Percentiles rank a stretch among this genome's conserved stretches.
Evolutionary conservation across 169 alveolate genomes (phyloP).

Genomic region (Cryptosporidium ryanae): DNA sequence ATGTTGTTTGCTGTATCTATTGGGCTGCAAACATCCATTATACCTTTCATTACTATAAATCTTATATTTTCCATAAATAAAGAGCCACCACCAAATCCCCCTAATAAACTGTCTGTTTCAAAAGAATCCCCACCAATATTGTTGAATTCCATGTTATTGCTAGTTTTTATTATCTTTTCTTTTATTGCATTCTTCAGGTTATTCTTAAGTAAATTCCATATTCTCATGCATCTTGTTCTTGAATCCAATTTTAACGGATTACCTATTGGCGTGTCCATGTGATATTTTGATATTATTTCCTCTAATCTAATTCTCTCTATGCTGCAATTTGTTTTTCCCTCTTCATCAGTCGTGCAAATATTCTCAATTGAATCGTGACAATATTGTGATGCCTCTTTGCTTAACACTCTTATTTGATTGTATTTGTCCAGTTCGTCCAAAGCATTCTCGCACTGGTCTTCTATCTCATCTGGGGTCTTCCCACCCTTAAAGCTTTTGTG

Average conservation of each 20-base stretch:
- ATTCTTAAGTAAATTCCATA: conserved; percentile 44
- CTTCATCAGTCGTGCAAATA: conserved; percentile 26
- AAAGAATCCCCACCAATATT: neutral
- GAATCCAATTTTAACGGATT: conserved; percentile 55
- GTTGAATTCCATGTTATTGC: neutral
- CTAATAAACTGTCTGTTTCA: neutral
- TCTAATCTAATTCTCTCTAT: conserved; percentile 49
- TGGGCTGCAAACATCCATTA: conserved; percentile 71
- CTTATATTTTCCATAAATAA: conserved; percentile 12
- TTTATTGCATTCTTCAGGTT: conserved; percentile 22
- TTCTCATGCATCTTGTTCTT: conserved; percentile 74
- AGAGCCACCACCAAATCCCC: neutral
- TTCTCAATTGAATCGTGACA: conserved; percentile 61
- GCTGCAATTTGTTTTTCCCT: conserved; percentile 41
- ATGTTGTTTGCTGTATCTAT: conserved; percentile 63
- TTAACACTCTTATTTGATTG: conserved; percentile 27
- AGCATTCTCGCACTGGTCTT: conserved; percentile 65
- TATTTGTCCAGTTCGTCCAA: conserved; percentile 50
- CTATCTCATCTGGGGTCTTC: conserved; percentile 59
- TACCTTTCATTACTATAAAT: conserved; percentile 43
- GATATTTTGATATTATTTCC: conserved; percentile 31
- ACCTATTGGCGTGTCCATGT: conserved; percentile 71
- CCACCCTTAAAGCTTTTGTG: conserved; percentile 45
- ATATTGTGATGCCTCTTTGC: conserved; percentile 48
- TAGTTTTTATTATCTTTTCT: conserved; percentile 15